Evolutionary conservation across 1,284 basidiomycete genomes (phyloP), one percentile per base, ranked within the genome.

Genomic region (Ceratobasidium sp.): DNA sequence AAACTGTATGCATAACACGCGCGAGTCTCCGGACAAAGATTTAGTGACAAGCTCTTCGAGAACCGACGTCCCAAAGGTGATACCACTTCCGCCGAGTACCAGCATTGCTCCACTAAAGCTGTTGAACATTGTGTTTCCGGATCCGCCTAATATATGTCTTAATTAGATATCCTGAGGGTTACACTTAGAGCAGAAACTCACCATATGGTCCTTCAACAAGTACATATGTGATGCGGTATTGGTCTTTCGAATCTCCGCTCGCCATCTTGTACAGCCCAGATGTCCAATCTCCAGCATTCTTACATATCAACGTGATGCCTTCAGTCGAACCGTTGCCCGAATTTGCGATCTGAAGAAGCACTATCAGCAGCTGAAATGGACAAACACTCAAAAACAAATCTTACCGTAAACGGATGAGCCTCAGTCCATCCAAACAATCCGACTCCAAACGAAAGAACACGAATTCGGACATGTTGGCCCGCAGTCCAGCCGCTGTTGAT

Each of bases 191-290:
- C 3, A 2, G 4, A 10, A n/a, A 33, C 73, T 52, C 42, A 65
- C 79, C 80, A 61, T 79, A 80, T 2, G 79, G 79, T 26, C 80
- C 80, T 46, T 80, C 79, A 23, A 80, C 62, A 9, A 80, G 20
- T 20, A 80, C 66, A 40, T 75, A 77, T 38, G 76, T 77, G 40
- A 17, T 66, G 20, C 62, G 48, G 15, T 40, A 7, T 20, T 56
- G 42, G 13, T 57, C 73, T 26, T 54, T 65, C n/a, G 48, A 54
- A 40, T 40, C 28, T 20, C 28, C 38, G 48, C 23, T 42, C 50
- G 67, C 69, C 59, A 64, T 66, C 50, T 40, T 78, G 40, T 56
- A 79, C 20, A 66, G 26, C 20, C 23, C 26, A 4, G 28, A 73
- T 6, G 77, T 79, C 77, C 78, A 79, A 67, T 77, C 75, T 0